Evolutionary conservation across 139 green algal species (phyloP), one percentile per base, ranked within the genome.

Genomic region (Zygnema circumcarinatum): DNA sequence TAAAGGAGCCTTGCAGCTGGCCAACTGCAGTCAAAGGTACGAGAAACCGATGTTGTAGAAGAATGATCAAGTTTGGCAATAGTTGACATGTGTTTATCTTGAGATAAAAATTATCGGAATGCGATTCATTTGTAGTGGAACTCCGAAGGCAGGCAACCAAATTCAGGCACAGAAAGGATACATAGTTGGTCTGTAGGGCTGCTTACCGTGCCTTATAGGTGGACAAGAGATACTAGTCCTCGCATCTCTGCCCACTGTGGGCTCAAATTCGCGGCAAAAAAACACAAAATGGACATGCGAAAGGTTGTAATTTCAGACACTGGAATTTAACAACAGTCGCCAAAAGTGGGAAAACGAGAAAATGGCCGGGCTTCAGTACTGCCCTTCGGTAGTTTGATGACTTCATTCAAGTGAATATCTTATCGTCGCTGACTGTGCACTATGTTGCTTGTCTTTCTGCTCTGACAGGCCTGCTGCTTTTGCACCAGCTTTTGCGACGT

Each of bases 381-480:
- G 7, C 16, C 16, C 47, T 16, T 62, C 47, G 47, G 7, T 16
- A 62, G 16, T 62, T 62, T 62, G 16, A 62, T 62, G n/a, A n/a
- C 16, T 62, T 62, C 47, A 16, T 25, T 62, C 7, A 16, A 7
- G 47, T 62, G 7, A 62, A 25, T 16, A 62, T 62, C 16, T 16
- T 62, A 62, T 16, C 16, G 16, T 62, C 16, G 47, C 47, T 62
- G 47, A 62, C 47, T 25, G 7, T 62, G 7, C 47, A 62, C 7
- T 7, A 25, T 25, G 16, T 62, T 62, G 7, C 16, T 62, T 16
- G 7, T 62, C 47, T 62, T 62, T 7, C 16, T 62, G 7, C 7
- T 62, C 47, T 62, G 7, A 25, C 69, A 78, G 69, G 69, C 7
- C 69, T 78, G 3, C 69, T 78, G 69, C 35, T 78, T 7, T 41